Percentiles rank a stretch among this genome's conserved stretches.
Conservation (phyloP, 2,329 filamentous ascomycete species). For the Gnomoniopsis sp. region DNA sequence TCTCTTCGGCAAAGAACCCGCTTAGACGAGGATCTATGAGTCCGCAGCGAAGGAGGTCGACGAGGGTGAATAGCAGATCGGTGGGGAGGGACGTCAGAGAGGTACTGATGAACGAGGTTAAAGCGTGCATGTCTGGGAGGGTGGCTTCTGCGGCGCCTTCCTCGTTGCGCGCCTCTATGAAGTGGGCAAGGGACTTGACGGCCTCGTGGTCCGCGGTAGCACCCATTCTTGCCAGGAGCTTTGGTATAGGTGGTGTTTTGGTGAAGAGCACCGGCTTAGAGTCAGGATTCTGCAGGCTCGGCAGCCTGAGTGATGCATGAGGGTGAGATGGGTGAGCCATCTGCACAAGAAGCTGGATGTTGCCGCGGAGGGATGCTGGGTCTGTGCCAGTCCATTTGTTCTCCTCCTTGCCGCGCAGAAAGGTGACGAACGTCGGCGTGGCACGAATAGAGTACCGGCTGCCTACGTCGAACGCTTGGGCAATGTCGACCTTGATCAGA, state of each 20-base stretch:
- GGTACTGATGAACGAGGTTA: slow-evolving; percentile 59
- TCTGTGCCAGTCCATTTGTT: slow-evolving; percentile 81
- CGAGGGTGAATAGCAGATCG: slow-evolving; percentile 70
- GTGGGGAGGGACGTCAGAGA: slow-evolving; percentile 54
- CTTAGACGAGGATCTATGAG: slow-evolving; percentile 76
- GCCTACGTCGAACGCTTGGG: slow-evolving; percentile 60
- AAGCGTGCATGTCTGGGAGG: slow-evolving; percentile 65
- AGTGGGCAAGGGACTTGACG: slow-evolving; percentile 64
- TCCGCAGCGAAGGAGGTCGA: slow-evolving; percentile 80
- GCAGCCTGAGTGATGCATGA: slow-evolving; percentile 68
- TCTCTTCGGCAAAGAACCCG: slow-evolving; percentile 78
- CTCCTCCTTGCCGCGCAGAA: slow-evolving; percentile 70
- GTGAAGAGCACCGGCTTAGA: slow-evolving; percentile 67
- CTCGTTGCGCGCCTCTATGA: slow-evolving; percentile 61
- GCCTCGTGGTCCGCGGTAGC: slow-evolving; percentile 52
- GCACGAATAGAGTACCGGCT: slow-evolving; percentile 65
- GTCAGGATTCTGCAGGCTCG: slow-evolving; percentile 62
- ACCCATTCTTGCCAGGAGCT: slow-evolving; percentile 77
- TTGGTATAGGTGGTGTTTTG: slow-evolving; percentile 79
- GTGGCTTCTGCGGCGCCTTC: slow-evolving; percentile 62
- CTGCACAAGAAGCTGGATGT: slow-evolving; percentile 69
- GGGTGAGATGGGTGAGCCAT: slow-evolving; percentile 74
- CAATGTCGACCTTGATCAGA: slow-evolving; percentile 82
- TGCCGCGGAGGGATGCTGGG: slow-evolving; percentile 62
- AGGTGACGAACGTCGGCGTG: slow-evolving; percentile 88